phyloP scores from a whole-genome alignment of 768 basidiomycete species.

The Boletales sp. region DNA sequence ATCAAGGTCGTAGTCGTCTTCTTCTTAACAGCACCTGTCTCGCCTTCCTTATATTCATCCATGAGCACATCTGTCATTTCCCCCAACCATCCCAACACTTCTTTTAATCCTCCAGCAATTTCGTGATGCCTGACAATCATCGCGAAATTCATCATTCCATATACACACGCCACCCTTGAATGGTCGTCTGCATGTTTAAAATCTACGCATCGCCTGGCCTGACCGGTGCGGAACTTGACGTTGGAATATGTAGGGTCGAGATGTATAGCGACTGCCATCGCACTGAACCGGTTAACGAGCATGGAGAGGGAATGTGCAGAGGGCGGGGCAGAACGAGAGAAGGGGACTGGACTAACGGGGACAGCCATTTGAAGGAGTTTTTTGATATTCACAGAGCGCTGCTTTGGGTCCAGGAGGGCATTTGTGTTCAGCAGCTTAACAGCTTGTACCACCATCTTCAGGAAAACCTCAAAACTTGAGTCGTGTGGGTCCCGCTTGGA shows the following conservation, averaged over 20 bases:
- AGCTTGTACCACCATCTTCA: constrained; percentile 77
- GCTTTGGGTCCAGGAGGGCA: constrained; percentile 30
- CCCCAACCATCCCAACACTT: constrained; percentile 60
- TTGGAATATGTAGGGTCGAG: constrained; percentile 54
- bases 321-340: constrained; percentile 52
- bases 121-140: constrained; percentile 55
- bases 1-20: constrained; percentile 37
- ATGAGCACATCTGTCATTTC: constrained; percentile 56
- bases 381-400: constrained; percentile 45
- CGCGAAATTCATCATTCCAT: constrained; percentile 69
- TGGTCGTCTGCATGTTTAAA: constrained; percentile 63
- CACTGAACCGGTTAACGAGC: constrained; percentile 79
- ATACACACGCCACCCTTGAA: constrained; percentile 68
- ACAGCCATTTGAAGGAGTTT: constrained; percentile 70
- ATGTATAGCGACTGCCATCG: constrained; percentile 65
- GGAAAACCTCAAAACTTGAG: constrained; percentile 72
- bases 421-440: constrained; percentile 30
- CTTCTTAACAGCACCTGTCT: constrained; percentile 19
- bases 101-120: constrained; percentile 41
- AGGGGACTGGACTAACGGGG: constrained; percentile 68
- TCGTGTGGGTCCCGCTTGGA: constrained; percentile 51
- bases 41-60: constrained; percentile 46
- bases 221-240: constrained; percentile 52
- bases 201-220: constrained; percentile 61
- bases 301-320: constrained; percentile 58